Evolutionary conservation across 2,329 filamentous ascomycete genomes (phyloP).

Genomic region (Epichloe bromicola): DNA sequence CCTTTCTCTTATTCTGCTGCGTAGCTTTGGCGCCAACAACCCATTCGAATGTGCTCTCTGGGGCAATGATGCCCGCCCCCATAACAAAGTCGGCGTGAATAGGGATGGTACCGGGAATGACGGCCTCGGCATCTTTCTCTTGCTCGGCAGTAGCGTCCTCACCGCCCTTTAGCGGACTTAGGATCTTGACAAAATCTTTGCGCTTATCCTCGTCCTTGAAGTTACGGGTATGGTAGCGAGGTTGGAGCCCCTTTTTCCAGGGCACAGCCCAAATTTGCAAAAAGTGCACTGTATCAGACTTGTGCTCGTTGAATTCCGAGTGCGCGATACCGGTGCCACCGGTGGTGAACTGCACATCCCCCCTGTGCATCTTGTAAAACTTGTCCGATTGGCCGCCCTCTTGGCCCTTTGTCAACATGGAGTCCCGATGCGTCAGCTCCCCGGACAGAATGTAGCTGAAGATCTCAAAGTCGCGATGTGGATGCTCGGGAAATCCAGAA

Average conservation of each 20-base stretch:
- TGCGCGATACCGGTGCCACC: constrained; percentile 74
- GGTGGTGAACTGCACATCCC: constrained; percentile 82
- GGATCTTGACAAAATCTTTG: constrained; percentile 57
- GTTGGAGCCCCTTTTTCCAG: constrained; percentile 58
- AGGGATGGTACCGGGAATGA: constrained; percentile 56
- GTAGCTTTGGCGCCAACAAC: constrained; percentile 49
- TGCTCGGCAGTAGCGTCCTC: constrained; percentile 45
- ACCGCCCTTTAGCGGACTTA: constrained; percentile 61
- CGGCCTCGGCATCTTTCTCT: constrained; percentile 51
- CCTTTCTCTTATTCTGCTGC: constrained; percentile 47
- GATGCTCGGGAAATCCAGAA: constrained; percentile 72
- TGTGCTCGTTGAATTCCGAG: constrained; percentile 69
- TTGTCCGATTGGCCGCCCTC: constrained; percentile 47
- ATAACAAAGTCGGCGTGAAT: constrained; percentile 78
- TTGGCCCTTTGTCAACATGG: constrained; percentile 59
- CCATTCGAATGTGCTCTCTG: constrained; percentile 56
- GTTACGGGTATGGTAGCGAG: constrained; percentile 62
- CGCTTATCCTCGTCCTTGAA: constrained; percentile 64
- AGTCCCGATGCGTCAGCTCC: constrained; percentile 78
- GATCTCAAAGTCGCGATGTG: constrained; percentile 79
- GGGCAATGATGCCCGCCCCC: constrained; percentile 61
- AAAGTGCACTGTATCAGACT: constrained; percentile 62
- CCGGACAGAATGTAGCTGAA: constrained; percentile 74
- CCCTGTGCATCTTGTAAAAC: constrained; percentile 59
- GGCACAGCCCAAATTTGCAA: constrained; percentile 82